phyloP scores from a whole-genome alignment of 495 filamentous ascomycete species.

The Daldinia loculata region DNA sequence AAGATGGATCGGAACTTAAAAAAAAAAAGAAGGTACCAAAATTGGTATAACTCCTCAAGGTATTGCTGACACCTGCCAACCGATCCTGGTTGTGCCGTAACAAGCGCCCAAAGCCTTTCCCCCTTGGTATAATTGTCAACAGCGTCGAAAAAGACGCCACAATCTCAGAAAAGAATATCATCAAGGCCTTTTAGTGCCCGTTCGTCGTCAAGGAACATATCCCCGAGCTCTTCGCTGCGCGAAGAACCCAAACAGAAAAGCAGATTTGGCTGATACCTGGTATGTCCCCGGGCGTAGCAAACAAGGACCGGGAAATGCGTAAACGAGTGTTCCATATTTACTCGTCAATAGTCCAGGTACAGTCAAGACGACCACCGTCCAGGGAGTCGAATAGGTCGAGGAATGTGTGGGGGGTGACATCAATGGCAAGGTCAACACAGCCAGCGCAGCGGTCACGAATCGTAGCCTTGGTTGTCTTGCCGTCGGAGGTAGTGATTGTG shows the following conservation, averaged over 20 bases:
- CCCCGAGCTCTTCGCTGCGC: constrained; percentile 13
- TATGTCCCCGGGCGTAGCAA: constrained; percentile 4
- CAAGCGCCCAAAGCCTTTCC: constrained; percentile 20
- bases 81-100: constrained; percentile 18
- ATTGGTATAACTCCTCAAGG: constrained; percentile 3
- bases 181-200: constrained; percentile 32
- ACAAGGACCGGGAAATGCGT: constrained; percentile 2
- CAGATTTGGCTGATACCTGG: constrained; percentile 16
- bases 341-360: constrained; percentile 55
- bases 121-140: constrained; percentile 22
- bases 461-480: constrained; percentile 62
- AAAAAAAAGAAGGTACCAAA: constrained; percentile 24
- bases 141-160: constrained; percentile 7
- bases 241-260: constrained; percentile 24
- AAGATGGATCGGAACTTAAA: constrained; percentile 10
- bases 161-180: constrained; percentile 21
- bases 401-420: constrained; percentile 59
- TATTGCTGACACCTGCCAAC: constrained; percentile 9
- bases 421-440: constrained; percentile 59
- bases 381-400: constrained; percentile 51
- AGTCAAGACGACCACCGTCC: constrained; percentile 46
- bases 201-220: constrained; percentile 28
- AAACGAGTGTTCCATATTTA: constrained; percentile 16
- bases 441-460: constrained; percentile 82
- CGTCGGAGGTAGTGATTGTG: constrained; percentile 63